Conservation (phyloP, 768 basidiomycete species). For the Piloderma croceum region DNA sequence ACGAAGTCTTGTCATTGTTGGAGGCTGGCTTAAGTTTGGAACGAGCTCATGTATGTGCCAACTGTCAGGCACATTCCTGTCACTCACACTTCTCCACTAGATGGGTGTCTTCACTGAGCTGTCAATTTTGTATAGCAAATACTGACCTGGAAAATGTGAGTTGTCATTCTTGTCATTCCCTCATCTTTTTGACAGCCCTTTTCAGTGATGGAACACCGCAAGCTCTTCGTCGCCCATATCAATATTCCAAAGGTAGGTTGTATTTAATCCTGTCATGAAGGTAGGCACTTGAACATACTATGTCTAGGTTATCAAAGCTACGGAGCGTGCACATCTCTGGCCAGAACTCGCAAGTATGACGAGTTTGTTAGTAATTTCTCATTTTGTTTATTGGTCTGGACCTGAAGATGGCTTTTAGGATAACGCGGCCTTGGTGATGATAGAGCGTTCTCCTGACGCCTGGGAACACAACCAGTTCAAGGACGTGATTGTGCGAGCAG, state of each 20-base stretch:
- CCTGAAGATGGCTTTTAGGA: constrained; percentile 44
- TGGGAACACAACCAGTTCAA: constrained; percentile 99
- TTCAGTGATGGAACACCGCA: constrained; percentile 96
- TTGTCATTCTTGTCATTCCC: constrained; percentile 8
- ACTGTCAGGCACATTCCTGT: constrained; percentile 1
- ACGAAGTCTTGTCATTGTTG: constrained; percentile 85
- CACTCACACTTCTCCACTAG: constrained; percentile 25
- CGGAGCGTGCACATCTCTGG: constrained; percentile 97
- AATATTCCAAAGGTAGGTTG: constrained; percentile 85
- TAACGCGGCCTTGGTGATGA: constrained; percentile 97
- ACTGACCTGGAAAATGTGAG: constrained; percentile 86
- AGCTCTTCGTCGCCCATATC: constrained; percentile 91
- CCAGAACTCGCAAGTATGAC: constrained; percentile 97
- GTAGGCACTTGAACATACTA: neutral
- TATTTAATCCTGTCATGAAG: neutral
- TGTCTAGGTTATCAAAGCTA: constrained; percentile 79
- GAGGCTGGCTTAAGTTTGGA: constrained; percentile 96
- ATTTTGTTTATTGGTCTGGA: constrained; percentile 1
- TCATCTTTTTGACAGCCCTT: constrained; percentile 3
- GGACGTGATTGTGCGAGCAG: constrained; percentile 92
- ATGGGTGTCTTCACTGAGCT: constrained; percentile 99
- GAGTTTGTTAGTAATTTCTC: constrained; percentile 61
- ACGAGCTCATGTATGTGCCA: constrained; percentile 71
- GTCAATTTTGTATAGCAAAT: constrained; percentile 89
- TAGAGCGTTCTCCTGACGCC: constrained; percentile 94